A percentile compares a stretch with the other conserved stretches of the same genome.
Evolutionary conservation across 2,329 filamentous ascomycete genomes (phyloP).

Genomic region (Fusarium oligoseptatum): DNA sequence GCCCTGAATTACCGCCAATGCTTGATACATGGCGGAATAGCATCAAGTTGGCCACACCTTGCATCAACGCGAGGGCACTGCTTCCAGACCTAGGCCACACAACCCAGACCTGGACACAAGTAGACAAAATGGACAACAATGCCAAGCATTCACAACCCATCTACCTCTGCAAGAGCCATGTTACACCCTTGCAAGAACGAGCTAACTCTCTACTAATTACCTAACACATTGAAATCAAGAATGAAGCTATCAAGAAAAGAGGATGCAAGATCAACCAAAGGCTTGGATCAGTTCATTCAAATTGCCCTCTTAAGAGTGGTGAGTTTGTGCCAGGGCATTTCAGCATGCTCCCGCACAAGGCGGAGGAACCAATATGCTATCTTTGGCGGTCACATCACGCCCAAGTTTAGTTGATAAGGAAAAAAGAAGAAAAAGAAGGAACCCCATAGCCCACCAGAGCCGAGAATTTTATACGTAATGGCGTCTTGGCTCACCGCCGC

Average conservation of each 20-base stretch:
- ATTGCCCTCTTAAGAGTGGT: slow-evolving; percentile 75
- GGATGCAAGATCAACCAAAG: slow-evolving; percentile 53
- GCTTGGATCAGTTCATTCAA: slow-evolving; percentile 73
- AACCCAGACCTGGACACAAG: too few species aligned
- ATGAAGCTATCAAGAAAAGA: slow-evolving; percentile 8
- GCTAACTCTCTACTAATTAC: not conserved
- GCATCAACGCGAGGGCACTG: not conserved
- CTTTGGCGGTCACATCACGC: slow-evolving; percentile 76
- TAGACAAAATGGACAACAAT: not conserved
- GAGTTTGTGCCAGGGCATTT: slow-evolving; percentile 73
- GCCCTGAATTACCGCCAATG: not conserved
- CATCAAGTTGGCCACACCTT: not conserved
- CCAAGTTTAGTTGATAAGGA: slow-evolving; percentile 82
- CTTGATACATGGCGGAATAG: not conserved
- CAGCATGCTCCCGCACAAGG: slow-evolving; percentile 69
- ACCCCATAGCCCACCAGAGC: not conserved
- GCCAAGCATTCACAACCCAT: not conserved
- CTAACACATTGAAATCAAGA: not conserved
- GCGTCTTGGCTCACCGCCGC: slow-evolving; percentile 13
- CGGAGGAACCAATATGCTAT: slow-evolving; percentile 68
- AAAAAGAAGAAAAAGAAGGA: slow-evolving; percentile 47
- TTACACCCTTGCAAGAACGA: not conserved
- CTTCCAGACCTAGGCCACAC: not conserved
- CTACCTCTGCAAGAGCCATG: not conserved
- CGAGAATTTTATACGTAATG: slow-evolving; percentile 8